Evolutionary conservation across 2,329 filamentous ascomycete genomes (phyloP), one percentile per base, ranked within the genome.

Genomic region (Sclerotinia glacialis): DNA sequence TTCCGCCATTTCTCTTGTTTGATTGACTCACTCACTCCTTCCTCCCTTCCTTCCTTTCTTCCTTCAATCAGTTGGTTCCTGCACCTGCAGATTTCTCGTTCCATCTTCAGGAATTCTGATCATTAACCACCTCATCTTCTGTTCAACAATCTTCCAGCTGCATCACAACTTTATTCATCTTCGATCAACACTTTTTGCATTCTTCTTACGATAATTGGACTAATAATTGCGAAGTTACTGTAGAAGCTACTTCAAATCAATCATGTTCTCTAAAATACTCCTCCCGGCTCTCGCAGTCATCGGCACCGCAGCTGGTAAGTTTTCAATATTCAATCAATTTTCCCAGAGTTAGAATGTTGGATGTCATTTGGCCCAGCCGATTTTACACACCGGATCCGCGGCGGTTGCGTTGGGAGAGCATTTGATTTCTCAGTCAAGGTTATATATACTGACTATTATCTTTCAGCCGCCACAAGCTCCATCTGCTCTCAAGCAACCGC

Each of bases 401-500:
- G 28, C 26, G 12, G 4, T n/a, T n/a, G n/a, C 56, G 23, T 1
- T 14, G 3, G 4, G 8, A n/a, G 8, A 49, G 5, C 14, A 54
- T 21, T 5, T 40, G 11, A 65, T 18, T 16, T 3, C 21, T 5
- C 31, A 12, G 42, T 18, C 0, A 1, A 21, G 21, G 18, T 16
- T 0, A 37, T 5, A 11, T 0, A 18, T 65, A 28, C 64, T 65
- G 37, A 65, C 23, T 1, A 3, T 5, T n/a, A 2, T 59, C 50
- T 50, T 37, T 59, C 11, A 47, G 62, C 62, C 58, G 42, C 62
- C 6, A 47, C 40, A 54, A 65, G 11, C 23, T 63, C 73, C 14
- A 53, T 71, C 68, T 75, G 74, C 69, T 71, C 73, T n/a, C 69
- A 72, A 60, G 40, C 72, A 18, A 75, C 72, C 5, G 71, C 71